Evolutionary conservation across 2,329 filamentous ascomycete genomes (phyloP), one percentile per base, ranked within the genome.

Genomic region (Xenosphaeropsis pyriputrescens): DNA sequence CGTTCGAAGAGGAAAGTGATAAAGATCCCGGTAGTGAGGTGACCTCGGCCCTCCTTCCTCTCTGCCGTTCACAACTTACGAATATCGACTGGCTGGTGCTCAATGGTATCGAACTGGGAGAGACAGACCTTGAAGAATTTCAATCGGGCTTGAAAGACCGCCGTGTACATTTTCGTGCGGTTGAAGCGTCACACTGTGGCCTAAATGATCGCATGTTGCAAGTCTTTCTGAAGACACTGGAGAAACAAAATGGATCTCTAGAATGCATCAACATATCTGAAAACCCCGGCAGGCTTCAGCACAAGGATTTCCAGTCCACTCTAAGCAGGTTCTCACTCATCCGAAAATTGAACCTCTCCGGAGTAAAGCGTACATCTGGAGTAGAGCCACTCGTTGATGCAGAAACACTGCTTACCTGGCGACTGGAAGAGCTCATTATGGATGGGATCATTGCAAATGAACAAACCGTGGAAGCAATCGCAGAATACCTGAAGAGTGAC

Each of bases 31-130:
- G 78, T 1, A 81, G 76, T 50, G 78, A 75, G 31, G 75, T 84
- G 35, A 72, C 79, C 14, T 76, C 80, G 51, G 79, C 77, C 2
- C 61, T 84, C 5, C 75, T 79, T 46, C 75, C 78, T 2, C 59
- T 83, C 5, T 81, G 75, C 55, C 73, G 73, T 44, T 68, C 72
- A 43, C 70, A 79, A 47, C 64, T 75, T 17, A 83, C 79, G 0
- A 79, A 75, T 47, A 72, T 83, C 14, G 75, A 80, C 51, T 84
- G 79, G 78, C 69, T 84, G 38, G 65, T 72, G 16, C 57, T 84
- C 41, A 82, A 75, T 42, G 75, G 75, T 11, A 78, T 83, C 43
- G 68, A 72, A 42, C 65, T 84, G n/a, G 76, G 75, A 31, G 79
- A 84, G 38, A 73, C 74, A 0, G 79, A 84, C 55, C 59, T 83